Base-by-base conservation (phyloP, 2,329 filamentous ascomycete genomes). In the Fonsecaea nubica region DNA sequence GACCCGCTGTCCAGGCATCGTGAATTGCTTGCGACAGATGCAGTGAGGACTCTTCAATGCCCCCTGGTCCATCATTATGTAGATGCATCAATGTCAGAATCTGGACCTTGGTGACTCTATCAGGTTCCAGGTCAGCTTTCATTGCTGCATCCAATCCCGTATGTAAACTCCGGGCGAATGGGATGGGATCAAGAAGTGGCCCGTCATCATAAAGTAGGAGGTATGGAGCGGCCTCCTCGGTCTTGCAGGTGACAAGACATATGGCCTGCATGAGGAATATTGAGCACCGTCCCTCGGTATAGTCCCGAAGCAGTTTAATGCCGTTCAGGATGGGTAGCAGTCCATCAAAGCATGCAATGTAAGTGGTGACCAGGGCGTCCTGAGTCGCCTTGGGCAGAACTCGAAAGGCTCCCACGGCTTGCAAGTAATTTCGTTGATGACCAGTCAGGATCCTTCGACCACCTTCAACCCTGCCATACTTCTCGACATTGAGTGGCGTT, bases 11-110 rank as follows among this genome's bases (percentile, higher is more conserved):
- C 67, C 79, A 78, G 25, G 78, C 77, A 57, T 79, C 77, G 59
- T 80, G 78, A 52, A 80, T 79, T 10, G 78, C 78, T 64, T 78
- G 76, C 18, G 76, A 77, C 13, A 80, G 73, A 52, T 79, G 76
- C 63, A 79, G 71, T 32, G 78, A 79, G 32, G 78, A 78, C 5
- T 77, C 72, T 61, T 80, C 78, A 5, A 76, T 76, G 13, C 78
- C 78, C 64, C 79, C 77, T 36, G 78, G 74, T 4, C 78, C 78
- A 62, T 80, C 78, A 53, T 75, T 78, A 63, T 80, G 78, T 25
- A 80, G 66, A 42, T 78, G 79, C 75, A 80, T 78, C 53, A 80
- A 67, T 5, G 78, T 76, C 48, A 80, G 66, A 13, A 76, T 72
- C 54, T 77, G 77, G 33, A 80, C 79, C 21, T 78, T 75, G 15